phyloP scores from a whole-genome alignment of 345 rosid genomes.

The Dimocarpus longan region DNA sequence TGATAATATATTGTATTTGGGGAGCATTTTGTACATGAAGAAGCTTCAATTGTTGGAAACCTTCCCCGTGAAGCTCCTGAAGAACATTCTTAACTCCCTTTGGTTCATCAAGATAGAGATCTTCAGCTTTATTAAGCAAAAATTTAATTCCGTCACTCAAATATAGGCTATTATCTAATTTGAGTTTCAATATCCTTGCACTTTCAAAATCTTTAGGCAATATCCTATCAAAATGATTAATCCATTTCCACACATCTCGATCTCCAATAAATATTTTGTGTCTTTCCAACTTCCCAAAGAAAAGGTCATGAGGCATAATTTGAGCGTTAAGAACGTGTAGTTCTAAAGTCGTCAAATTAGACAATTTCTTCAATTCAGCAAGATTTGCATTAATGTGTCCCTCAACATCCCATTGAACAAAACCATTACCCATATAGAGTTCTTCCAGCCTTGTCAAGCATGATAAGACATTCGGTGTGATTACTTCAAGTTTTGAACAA shows the following conservation, averaged over 20 bases:
- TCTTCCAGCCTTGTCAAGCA: constrained; percentile 29
- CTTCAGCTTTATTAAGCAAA: constrained; percentile 16
- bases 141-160: not conserved
- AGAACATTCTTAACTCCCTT: not conserved
- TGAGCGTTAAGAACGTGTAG: constrained; percentile 12
- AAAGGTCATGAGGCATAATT: constrained; percentile 11
- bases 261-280: not conserved
- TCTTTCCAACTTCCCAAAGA: not conserved
- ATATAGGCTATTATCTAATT: not conserved
- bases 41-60: constrained; percentile 25
- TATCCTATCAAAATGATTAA: too few relatives aligned
- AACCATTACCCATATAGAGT: constrained; percentile 15
- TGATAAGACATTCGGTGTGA: constrained; percentile 26
- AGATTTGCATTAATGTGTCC: constrained; percentile 24
- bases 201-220: too few relatives aligned
- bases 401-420: constrained; percentile 25
- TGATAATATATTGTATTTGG: constrained; percentile 7
- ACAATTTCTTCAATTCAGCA: constrained; percentile 23
- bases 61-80: constrained; percentile 20
- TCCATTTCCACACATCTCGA: not conserved
- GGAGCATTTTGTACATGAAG: constrained; percentile 17
- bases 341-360: not conserved
- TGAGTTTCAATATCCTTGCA: not conserved
- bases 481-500: constrained; percentile 20
- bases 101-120: constrained; percentile 13